Conservation (phyloP, 345 rosid genomes). For the Boechera retrofracta region DNA sequence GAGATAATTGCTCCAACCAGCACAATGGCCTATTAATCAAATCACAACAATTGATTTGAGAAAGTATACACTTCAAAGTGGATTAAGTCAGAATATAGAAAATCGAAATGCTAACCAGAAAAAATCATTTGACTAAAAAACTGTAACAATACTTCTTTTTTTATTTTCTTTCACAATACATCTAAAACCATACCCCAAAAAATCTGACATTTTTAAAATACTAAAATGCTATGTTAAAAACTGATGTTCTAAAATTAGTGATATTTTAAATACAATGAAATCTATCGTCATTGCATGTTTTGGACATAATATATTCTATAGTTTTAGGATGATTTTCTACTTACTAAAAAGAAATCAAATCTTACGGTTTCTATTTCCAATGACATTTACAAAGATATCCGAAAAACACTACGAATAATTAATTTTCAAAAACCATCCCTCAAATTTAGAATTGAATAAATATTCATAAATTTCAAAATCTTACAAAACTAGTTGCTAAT, state of each 20-base stretch:
- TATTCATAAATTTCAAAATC: not conserved
- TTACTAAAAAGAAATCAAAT: not conserved
- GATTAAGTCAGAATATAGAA: not conserved
- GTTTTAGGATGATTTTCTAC: not conserved
- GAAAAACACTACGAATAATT: not conserved
- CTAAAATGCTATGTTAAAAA: not conserved
- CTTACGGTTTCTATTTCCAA: slow-evolving; percentile 2
- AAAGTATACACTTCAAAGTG: not conserved
- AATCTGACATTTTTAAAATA: not conserved
- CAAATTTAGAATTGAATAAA: not conserved
- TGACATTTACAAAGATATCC: not conserved
- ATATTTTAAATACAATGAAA: not conserved
- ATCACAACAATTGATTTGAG: slow-evolving; percentile 1
- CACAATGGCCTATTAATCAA: slow-evolving; percentile 59
- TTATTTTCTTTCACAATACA: too few species aligned
- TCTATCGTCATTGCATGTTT: not conserved
- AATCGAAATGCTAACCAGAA: not conserved
- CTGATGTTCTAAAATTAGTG: not conserved
- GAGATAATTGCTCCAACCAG: slow-evolving; percentile 75
- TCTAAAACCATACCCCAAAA: not conserved
- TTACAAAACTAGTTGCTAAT: not conserved
- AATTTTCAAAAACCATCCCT: not conserved
- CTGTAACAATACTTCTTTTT: not conserved
- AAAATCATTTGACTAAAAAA: not conserved
- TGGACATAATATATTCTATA: not conserved